Base-by-base conservation (phyloP, 495 filamentous ascomycete species). In the Tuber magnatum region DNA sequence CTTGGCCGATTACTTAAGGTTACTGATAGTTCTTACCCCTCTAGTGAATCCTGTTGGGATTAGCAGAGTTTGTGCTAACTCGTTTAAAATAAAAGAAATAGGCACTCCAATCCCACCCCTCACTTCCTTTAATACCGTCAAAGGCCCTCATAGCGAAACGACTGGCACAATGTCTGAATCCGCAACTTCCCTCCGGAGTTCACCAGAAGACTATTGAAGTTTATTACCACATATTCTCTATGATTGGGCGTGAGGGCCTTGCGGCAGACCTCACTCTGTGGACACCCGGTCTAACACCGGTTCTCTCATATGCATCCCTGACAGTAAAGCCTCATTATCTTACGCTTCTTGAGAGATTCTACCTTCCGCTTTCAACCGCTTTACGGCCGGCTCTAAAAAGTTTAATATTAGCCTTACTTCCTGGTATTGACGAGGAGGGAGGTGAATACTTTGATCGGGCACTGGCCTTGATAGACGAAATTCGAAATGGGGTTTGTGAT, bases 161-260 rank as follows among this genome's bases (percentile, higher is more conserved):
- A 71, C 86, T 99, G 35, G 92, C 96, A 41, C 95, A 98, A 87
- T 98, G 95, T 78, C 86, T 99, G 77, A 95, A 97, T 81, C 94
- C 96, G 46, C 90, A 91, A 3, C 85, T 99, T 56, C 95, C 95
- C 43, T 97, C 95, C 0, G 95, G 96, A 35, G 95, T 99, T n/a
- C 95, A 99, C 85, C 96, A 98, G 82, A 98, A 98, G 82, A 90
- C 95, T 6, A 87, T 99, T 42, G 95, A 98, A 83, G 93, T 98
- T 44, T 98, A 98, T 83, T 88, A 85, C 12, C 93, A 92, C 78
- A 91, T 98, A 75, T 99, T 99, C 80, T 86, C 87, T 24, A 85
- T 90, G 65, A 91, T 94, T 82, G 91, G 91, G 85, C 86, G 86
- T 79, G 91, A 95, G 79, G 90, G 89, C 3, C 85, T 98, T 32